phyloP scores from a whole-genome alignment of 2,329 filamentous ascomycete genomes.

The Zymoseptoria pseudotritici region DNA sequence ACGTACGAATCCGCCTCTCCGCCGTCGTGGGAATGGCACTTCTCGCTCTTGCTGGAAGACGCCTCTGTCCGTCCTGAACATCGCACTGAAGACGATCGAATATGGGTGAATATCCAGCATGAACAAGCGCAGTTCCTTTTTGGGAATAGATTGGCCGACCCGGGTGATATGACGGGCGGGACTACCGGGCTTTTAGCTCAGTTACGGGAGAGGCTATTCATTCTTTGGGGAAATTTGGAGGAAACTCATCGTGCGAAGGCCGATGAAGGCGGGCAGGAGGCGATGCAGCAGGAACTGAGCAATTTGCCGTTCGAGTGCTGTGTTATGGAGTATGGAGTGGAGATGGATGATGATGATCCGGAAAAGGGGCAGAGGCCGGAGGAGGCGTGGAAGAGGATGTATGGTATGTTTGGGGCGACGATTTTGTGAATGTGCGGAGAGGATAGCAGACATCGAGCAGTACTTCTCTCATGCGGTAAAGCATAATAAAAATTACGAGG shows the following conservation, averaged over 20 bases:
- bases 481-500: no score
- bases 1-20: constrained; percentile 14
- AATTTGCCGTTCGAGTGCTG: constrained; percentile 42
- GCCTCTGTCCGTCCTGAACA: constrained; percentile 30
- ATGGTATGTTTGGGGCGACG: constrained; percentile 24
- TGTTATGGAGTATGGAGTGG: constrained; percentile 37
- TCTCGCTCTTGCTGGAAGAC: constrained; percentile 72
- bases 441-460: no score
- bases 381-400: constrained; percentile 27
- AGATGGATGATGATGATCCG: constrained; percentile 25
- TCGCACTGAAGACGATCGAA: constrained; percentile 3
- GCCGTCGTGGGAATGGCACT: constrained; percentile 71
- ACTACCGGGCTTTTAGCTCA: constrained; percentile 35
- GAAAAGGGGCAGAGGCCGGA: not conserved
- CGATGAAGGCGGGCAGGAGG: constrained; percentile 6
- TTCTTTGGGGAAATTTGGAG: constrained; percentile 80
- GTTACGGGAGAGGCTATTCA: constrained; percentile 64
- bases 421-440: constrained; percentile 13
- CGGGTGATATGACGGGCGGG: constrained; percentile 50
- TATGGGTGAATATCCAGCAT: constrained; percentile 65
- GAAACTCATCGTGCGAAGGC: constrained; percentile 49
- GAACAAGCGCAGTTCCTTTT: constrained; percentile 50
- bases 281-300: constrained; percentile 4
- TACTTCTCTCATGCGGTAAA: no score
- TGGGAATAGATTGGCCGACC: constrained; percentile 45